A percentile compares a stretch with the other conserved stretches of the same genome.
Evolutionary conservation across 176 grass and related monocot species (phyloP).

Genomic region (Coix lacrymajobi): DNA sequence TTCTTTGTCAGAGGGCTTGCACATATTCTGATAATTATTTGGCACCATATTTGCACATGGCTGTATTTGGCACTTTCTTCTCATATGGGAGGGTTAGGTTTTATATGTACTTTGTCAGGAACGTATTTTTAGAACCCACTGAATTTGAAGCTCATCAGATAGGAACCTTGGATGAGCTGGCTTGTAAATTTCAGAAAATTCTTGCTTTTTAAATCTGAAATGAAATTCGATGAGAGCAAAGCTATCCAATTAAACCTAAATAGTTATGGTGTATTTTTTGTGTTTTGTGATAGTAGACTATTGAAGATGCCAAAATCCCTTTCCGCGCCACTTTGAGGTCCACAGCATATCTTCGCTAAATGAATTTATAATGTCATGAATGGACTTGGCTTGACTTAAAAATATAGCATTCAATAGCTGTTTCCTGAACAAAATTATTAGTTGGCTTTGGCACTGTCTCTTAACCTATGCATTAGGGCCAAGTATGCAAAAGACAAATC

Average conservation of each 20-base stretch:
- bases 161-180: neutral
- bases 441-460: conserved; percentile 28
- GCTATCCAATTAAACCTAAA: neutral
- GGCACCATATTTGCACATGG: neutral
- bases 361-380: neutral
- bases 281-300: neutral
- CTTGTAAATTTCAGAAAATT: neutral
- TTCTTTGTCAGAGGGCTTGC: neutral
- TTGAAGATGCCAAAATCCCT: neutral
- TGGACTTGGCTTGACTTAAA: conserved; percentile 17
- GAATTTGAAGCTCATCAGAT: neutral
- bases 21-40: neutral
- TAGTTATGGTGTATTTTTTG: neutral
- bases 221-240: neutral
- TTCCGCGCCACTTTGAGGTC: neutral
- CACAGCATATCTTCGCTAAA: neutral
- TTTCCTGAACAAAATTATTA: conserved; percentile 30
- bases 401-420: conserved; percentile 7
- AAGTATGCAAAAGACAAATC: conserved; percentile 34
- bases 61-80: neutral
- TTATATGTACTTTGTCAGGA: neutral
- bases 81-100: neutral
- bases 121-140: neutral
- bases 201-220: neutral
- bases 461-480: conserved; percentile 31